Base-by-base conservation (phyloP, 1,284 basidiomycete species). In the Melanopsichium pennsylvanicum region DNA sequence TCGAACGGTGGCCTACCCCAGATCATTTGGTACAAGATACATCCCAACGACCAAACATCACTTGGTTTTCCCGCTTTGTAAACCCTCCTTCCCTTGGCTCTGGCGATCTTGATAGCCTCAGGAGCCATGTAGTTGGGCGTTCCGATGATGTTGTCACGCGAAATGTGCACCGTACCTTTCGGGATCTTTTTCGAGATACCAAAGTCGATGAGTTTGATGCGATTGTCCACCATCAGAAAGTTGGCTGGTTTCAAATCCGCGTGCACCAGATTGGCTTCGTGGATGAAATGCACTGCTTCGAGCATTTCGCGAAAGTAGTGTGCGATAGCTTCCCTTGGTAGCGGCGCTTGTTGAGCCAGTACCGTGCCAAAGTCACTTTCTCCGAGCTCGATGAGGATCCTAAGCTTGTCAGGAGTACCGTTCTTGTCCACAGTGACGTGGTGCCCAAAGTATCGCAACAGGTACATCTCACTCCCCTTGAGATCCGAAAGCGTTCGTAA, bases 1-100 rank as follows among this genome's bases (percentile, higher is more conserved):
- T 90, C 88, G 83, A 98, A 99, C 3, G 94, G 91, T 56, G 93
- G 93, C 51, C 86, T 87, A 33, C 93, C 93, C 57, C 93, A 90
- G 31, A 97, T 90, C 89, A 97, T 94, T 82, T 97, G 95, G 83
- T 90, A 97, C 29, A 99, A 83, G 49, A 97, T 92, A 82, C 95
- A 97, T 1, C 94, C 96, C 15, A 97, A 84, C 15, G 94, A 92
- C 96, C 96, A 99, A n/a, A 96, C 86, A 82, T 99, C 95, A 46
- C 72, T 75, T 9, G 80, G 74, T 49, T 77, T 79, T 15, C 79
- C 80, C 18, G 76, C 76, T 49, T 80, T 80, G 69, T 78, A 86
- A 57, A 63, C 81, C 72, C 57, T 79, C 81, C 68, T 41, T 3
- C 74, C 74, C 37, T 76, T 72, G 27, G 63, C 69, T 19, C 70